Evolutionary conservation across 495 filamentous ascomycete genomes (phyloP), one percentile per base, ranked within the genome.

Genomic region (Lasiosphaeriaceae sp.): DNA sequence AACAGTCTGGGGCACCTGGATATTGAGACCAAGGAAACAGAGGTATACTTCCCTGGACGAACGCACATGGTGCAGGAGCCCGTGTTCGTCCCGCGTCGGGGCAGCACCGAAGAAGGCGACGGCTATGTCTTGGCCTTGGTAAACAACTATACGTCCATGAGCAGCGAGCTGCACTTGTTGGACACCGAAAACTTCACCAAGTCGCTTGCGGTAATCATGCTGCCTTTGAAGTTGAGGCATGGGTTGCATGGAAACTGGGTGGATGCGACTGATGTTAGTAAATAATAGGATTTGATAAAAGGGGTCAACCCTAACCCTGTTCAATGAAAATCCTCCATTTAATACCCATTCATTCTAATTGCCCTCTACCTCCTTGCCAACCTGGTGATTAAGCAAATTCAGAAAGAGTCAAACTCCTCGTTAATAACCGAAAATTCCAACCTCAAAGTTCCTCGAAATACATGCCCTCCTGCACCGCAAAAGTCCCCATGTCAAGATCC

Each of bases 1-100:
- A 77, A 76, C 51, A 62, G 65, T 22, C 64, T 77, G 44, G 69
- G 60, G 46, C 68, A 76, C 41, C 66, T 70, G 43, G 52, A 54
- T 9, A 21, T 47, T 19, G 43, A 41, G 50, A 58, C 50, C 7
- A 51, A 57, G 23, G 52, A 35, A 1, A 56, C 72, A 41, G 63
- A 67, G 46, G 62, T 67, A 9, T 80, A 71, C 39, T 76, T 71
- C 54, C 71, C 73, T 12, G 74, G 75, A 0, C 66, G 66, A 24
- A 73, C 67, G 11, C 69, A 71, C 44, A 69, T 76, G 22, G 73
- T 79, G 53, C 78, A 82, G 55, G 79, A 82, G 57, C 78, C 79
- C 0, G 71, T 78, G 2, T 82, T 82, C 47, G 75, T 81, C 41
- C 80, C 79, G 0, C 64, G 67, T 39, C 35, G 56, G 2, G 67